A percentile compares a stretch with the other conserved stretches of the same genome.
These are phyloP conservation scores for Sporothrix brunneoviolacea DNA, from an alignment of 2,329 filamentous ascomycete species.

Conservation along the genomic window DNA sequence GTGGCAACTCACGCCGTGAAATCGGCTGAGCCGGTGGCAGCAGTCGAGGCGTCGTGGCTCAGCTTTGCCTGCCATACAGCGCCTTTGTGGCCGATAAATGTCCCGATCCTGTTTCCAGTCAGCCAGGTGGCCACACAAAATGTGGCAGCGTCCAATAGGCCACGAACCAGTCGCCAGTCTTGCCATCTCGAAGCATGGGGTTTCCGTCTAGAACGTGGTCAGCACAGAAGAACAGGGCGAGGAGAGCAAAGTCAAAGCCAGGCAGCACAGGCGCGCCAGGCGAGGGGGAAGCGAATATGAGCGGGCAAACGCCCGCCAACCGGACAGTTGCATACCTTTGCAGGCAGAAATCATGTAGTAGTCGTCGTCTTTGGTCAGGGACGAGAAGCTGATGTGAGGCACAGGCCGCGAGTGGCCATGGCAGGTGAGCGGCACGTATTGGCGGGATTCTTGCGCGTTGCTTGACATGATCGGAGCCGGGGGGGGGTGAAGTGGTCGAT, in stretches of 20 bases:
- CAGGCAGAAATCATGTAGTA: conserved; percentile 93
- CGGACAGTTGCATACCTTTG: conserved; percentile 67
- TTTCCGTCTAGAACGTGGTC: conserved; percentile 66
- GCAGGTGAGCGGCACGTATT: conserved; percentile 83
- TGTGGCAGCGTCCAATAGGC: neutral
- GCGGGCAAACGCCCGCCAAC: too few species aligned
- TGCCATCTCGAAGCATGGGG: conserved; percentile 93
- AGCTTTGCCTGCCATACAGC: conserved; percentile 95
- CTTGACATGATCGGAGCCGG: conserved; percentile 23
- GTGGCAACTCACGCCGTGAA: conserved; percentile 70
- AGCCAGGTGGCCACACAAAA: conserved; percentile 8
- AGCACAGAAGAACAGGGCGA: conserved; percentile 8
- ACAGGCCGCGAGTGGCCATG: conserved; percentile 91
- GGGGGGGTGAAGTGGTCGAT: neutral
- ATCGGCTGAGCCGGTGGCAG: conserved; percentile 90
- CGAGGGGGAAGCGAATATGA: neutral
- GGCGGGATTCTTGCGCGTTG: conserved; percentile 30
- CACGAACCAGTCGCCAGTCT: conserved; percentile 82
- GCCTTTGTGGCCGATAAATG: conserved; percentile 96
- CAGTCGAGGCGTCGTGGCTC: conserved; percentile 78
- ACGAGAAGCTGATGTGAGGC: conserved; percentile 84
- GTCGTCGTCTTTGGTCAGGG: conserved; percentile 70
- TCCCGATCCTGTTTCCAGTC: conserved; percentile 84
- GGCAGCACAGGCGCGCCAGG: neutral
- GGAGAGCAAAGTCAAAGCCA: conserved; percentile 1